Base-by-base conservation (phyloP, 495 filamentous ascomycete species). In the Schizothecium vesticola region DNA sequence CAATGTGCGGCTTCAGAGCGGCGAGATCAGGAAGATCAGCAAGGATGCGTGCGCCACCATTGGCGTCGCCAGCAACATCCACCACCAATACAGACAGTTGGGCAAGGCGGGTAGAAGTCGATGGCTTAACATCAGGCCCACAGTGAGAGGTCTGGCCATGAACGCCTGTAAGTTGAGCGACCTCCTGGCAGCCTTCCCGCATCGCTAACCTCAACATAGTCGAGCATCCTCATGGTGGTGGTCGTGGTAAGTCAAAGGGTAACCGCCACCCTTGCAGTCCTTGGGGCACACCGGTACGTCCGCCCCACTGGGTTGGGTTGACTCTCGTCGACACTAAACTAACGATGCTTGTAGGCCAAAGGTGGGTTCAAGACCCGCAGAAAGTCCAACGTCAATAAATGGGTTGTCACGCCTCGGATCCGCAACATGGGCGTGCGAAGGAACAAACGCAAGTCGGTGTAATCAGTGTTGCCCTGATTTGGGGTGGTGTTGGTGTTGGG, bases 161-260 rank as follows among this genome's bases (percentile, higher is more conserved):
- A 99, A 99, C 79, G 93, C 94, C 68, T 84, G 89, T 91, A 80
- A 74, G 86, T 79, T 25, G 36, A 57, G 21, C 28, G 33, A 26
- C 23, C 36, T 19, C 60, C 58, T 28, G 28, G 61, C 43, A n/a
- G 9, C 24, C 66, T 67, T 16, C 59, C 43, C 23, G 43, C 21
- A 56, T 56, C 60, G 59, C 80, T 84, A 67, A 85, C 69, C 24
- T 29, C 21, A 13, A 3, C 29, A 28, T 59, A 88, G 86, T 82
- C 69, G 96, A 99, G 72, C 95, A 99, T 86, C 94, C 95, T 72
- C 95, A 99, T 80, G 95, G 95, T 86, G 95, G 95, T 90, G 95
- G 95, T 77, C 86, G 96, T 83, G 95, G 95, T 77, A 99, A 99
- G 83, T 96, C 92, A 25, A 98, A 99, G 90, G 94, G 95, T 85